Evolutionary conservation across 2,329 filamentous ascomycete species (phyloP).

Genomic region (Rosellinia necatrix): DNA sequence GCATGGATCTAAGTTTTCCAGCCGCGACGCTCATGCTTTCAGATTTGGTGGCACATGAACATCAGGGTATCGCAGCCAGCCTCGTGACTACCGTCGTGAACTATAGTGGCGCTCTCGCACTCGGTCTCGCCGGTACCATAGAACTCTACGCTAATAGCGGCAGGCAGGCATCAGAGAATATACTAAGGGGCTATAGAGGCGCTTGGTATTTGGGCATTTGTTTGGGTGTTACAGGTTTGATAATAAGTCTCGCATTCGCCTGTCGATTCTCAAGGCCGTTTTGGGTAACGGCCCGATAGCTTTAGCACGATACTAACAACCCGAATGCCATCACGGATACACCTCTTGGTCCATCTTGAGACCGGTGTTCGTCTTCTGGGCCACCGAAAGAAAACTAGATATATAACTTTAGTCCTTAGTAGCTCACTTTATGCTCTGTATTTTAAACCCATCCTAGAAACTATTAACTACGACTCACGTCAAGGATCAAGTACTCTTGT

Average conservation of each 20-base stretch:
- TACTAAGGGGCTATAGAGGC: constrained; percentile 36
- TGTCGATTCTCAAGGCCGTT: constrained; percentile 33
- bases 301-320: neutral
- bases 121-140: constrained; percentile 59
- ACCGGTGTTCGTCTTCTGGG: too few species aligned
- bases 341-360: too few species aligned
- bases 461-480: too few species aligned
- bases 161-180: constrained; percentile 26
- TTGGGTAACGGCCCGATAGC: neutral
- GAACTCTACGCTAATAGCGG: constrained; percentile 32
- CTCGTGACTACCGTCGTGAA: constrained; percentile 62
- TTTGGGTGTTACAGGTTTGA: constrained; percentile 33
- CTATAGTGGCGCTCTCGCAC: constrained; percentile 59
- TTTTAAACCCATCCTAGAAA: too few species aligned
- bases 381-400: too few species aligned
- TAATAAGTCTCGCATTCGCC: constrained; percentile 33
- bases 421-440: too few species aligned
- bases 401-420: too few species aligned
- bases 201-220: constrained; percentile 39
- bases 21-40: constrained; percentile 57
- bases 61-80: constrained; percentile 46
- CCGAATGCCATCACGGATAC: neutral
- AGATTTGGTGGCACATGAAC: constrained; percentile 44
- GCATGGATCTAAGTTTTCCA: constrained; percentile 62
- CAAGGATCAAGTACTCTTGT: too few species aligned